Conservation (phyloP, 768 basidiomycete species). For the Tulasnella sp. region DNA sequence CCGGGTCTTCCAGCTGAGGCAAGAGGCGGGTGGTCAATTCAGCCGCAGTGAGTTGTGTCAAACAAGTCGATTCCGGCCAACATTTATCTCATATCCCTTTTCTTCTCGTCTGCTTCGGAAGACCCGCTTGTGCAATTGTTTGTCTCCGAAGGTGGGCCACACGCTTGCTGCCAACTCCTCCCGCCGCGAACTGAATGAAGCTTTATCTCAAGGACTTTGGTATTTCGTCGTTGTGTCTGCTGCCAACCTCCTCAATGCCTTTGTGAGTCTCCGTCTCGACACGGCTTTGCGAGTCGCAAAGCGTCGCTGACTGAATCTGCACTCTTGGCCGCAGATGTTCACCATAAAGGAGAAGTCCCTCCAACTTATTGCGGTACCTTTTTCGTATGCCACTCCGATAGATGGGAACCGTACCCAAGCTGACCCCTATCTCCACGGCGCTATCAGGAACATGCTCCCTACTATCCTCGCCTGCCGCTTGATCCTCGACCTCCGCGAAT, state of each 20-base stretch:
- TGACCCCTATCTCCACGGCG: not conserved
- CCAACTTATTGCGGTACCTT: not conserved
- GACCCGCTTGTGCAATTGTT: constrained; percentile 6
- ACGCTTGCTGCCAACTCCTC: not conserved
- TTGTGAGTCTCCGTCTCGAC: not conserved
- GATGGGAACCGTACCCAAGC: not conserved
- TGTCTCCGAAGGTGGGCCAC: not conserved
- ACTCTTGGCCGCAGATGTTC: not conserved
- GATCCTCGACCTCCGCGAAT: constrained; percentile 73
- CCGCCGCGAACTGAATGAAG: not conserved
- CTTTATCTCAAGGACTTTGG: constrained; percentile 51
- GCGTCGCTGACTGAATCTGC: not conserved
- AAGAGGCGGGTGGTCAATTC: not conserved
- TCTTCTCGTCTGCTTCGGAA: no score
- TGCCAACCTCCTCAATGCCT: constrained; percentile 53
- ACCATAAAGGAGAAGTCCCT: not conserved
- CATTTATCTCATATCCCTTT: no score
- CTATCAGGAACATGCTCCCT: constrained; percentile 55
- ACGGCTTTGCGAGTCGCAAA: not conserved
- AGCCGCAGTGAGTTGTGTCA: not conserved
- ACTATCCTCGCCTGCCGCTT: constrained; percentile 73
- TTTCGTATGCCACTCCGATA: not conserved
- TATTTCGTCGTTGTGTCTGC: constrained; percentile 80
- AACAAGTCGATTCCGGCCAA: no score
- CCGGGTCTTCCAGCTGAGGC: not conserved